Percentiles rank a stretch among this genome's conserved stretches.
Conservation (phyloP, 805 yeast species). For the Scheffersomyces amazonensis region DNA sequence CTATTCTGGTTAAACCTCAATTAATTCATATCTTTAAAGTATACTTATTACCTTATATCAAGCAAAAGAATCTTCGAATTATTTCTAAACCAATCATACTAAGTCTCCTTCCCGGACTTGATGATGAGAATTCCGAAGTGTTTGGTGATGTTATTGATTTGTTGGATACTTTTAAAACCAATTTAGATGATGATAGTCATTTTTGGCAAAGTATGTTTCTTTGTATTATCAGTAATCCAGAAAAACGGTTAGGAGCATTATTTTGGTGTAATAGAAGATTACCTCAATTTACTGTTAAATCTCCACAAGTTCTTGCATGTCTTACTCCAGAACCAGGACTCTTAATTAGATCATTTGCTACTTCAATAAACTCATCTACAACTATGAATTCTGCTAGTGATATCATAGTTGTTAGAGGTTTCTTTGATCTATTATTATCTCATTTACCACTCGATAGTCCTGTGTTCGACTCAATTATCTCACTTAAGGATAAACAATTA, state of each 20-base stretch:
- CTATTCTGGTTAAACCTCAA: conserved; percentile 82
- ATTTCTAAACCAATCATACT: conserved; percentile 69
- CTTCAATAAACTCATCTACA: conserved; percentile 51
- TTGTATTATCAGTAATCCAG: conserved; percentile 74
- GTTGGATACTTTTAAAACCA: conserved; percentile 56
- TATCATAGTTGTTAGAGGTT: conserved; percentile 78
- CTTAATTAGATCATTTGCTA: conserved; percentile 67
- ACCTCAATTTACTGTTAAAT: conserved; percentile 49
- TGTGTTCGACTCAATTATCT: conserved; percentile 46
- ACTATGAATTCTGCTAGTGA: conserved; percentile 43
- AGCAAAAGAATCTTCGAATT: conserved; percentile 40
- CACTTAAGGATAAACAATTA: conserved; percentile 52
- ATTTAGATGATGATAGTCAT: conserved; percentile 61
- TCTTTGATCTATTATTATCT: conserved; percentile 72
- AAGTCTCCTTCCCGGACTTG: conserved; percentile 81
- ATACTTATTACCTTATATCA: conserved; percentile 47
- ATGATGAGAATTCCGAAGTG: conserved; percentile 87
- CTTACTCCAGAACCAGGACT: conserved; percentile 78
- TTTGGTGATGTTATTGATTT: conserved; percentile 59
- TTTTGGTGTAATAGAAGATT: conserved; percentile 67
- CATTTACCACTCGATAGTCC: conserved; percentile 65
- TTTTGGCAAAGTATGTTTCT: conserved; percentile 87
- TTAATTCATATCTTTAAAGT: conserved; percentile 60
- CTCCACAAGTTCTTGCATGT: conserved; percentile 53
- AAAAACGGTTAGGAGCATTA: conserved; percentile 79